These are phyloP conservation scores for Raffaelea arxii DNA, from an alignment of 2,329 filamentous ascomycete genomes.

Conservation along the genomic window DNA sequence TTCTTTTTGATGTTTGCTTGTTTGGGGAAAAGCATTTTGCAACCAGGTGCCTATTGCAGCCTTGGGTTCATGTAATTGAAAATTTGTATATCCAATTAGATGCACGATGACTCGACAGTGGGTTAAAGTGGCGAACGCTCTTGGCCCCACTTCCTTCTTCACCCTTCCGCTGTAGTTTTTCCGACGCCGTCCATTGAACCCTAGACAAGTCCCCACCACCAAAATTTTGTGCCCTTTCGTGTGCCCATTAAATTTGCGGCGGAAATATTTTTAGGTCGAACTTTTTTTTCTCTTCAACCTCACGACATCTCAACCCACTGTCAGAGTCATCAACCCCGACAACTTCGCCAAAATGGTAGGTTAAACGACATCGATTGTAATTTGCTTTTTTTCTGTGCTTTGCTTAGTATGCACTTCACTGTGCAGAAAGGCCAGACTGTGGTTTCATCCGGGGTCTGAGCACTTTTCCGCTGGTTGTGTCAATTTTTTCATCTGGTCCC, in stretches of 20 bases:
- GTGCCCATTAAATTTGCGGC: slow-evolving; percentile 2
- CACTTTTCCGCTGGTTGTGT: slow-evolving; percentile 9
- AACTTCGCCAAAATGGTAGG: slow-evolving; percentile 18
- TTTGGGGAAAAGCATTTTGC: no score
- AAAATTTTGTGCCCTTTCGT: slow-evolving; percentile 8
- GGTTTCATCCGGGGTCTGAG: slow-evolving; percentile 7
- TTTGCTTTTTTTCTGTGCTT: slow-evolving; percentile 35
- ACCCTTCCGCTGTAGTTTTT: slow-evolving; percentile 1
- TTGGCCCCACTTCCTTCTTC: no score
- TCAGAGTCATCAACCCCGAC: slow-evolving; percentile 29
- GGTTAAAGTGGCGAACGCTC: no score
- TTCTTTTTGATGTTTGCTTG: no score
- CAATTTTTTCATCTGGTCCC: slow-evolving; percentile 24
- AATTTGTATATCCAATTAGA: no score
- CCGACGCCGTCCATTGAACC: slow-evolving; percentile 12
- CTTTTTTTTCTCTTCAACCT: slow-evolving; percentile 13
- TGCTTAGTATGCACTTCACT: slow-evolving; percentile 13
- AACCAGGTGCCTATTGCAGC: no score
- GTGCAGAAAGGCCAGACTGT: slow-evolving; percentile 13
- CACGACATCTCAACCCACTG: slow-evolving; percentile 33
- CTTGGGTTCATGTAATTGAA: no score
- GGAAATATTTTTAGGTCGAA: slow-evolving; percentile 2
- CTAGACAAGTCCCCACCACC: slow-evolving; percentile 11
- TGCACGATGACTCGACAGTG: no score
- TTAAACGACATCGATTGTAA: slow-evolving; percentile 53